Base-by-base conservation (phyloP, 2,329 filamentous ascomycete genomes). In the Talaromyces pinophilus region DNA sequence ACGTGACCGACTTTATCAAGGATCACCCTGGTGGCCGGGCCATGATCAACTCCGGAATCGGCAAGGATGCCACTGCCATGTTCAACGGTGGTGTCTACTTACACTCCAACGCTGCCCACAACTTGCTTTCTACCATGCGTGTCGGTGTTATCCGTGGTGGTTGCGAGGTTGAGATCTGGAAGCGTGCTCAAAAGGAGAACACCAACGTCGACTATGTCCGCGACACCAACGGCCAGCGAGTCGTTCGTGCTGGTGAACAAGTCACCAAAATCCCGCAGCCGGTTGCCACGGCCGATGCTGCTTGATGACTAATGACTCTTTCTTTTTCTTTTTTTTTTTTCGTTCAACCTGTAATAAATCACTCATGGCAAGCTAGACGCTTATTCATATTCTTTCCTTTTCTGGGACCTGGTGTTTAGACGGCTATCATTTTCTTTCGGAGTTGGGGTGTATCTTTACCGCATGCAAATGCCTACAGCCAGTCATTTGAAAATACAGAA, bases 81-180 rank as follows among this genome's bases (percentile, higher is more conserved):
- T 96, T 96, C 87, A 96, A 96, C 79, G 92, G 92, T 70, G 92
- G 92, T 81, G 90, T 96, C 69, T 96, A 96, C 83, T 87, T 90
- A 78, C 92, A 96, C 84, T 92, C 90, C 77, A 96, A 96, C 81
- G 92, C 91, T 65, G 92, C 92, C 42, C 92, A 96, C 85, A 96
- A 96, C 82, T 81, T 95, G 68, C 85, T 96, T 69, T 93, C 90
- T 7, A 95, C 91, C 71, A 95, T 95, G 91, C 87, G 92, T 72
- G 89, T 95, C 15, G 92, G 91, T 79, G 92, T 96, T 59, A 90
- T 96, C 70, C 90, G 91, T 62, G 92, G 92, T 70, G 92, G 92
- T 52, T 92, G 91, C 77, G 92, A 95, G 79, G 92, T 96, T 33
- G 92, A 96, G 84, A 93, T 95, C 80, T 96, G 92, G 92, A 95